Evolutionary conservation across 2,329 filamentous ascomycete species (phyloP).

Genomic region (Aspergillus japonicus): DNA sequence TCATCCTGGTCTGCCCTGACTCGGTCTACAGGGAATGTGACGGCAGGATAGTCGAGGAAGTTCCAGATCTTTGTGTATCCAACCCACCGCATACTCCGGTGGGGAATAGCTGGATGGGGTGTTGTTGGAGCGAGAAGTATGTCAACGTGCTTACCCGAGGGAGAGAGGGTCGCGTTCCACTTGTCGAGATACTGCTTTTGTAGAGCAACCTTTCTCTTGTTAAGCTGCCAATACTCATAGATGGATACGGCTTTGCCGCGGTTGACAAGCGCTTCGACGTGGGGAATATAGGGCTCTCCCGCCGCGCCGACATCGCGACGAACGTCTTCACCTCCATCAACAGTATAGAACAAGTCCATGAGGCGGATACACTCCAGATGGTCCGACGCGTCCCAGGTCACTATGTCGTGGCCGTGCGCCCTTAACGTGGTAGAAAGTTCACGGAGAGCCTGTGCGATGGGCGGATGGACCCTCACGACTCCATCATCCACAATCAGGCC

Average conservation of each 20-base stretch:
- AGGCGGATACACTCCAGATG: constrained; percentile 56
- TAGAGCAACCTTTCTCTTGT: constrained; percentile 54
- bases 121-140: constrained; percentile 59
- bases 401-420: constrained; percentile 53
- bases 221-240: constrained; percentile 67
- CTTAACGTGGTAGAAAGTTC: constrained; percentile 38
- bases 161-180: constrained; percentile 52
- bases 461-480: constrained; percentile 56
- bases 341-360: constrained; percentile 63
- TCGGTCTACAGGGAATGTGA: constrained; percentile 56
- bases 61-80: constrained; percentile 65
- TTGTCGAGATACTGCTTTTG: constrained; percentile 60
- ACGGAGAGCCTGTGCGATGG: constrained; percentile 49
- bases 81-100: constrained; percentile 47
- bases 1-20: constrained; percentile 46
- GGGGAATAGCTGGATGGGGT: constrained; percentile 56
- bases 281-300: constrained; percentile 60
- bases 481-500: constrained; percentile 54
- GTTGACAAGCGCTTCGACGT: constrained; percentile 58
- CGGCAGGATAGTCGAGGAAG: constrained; percentile 60
- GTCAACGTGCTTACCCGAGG: constrained; percentile 53
- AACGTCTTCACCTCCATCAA: constrained; percentile 64
- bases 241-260: constrained; percentile 56
- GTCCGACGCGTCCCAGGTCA: constrained; percentile 53
- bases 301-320: constrained; percentile 52